Base-by-base conservation (phyloP, 2,329 filamentous ascomycete species). In the Alternaria sp. region DNA sequence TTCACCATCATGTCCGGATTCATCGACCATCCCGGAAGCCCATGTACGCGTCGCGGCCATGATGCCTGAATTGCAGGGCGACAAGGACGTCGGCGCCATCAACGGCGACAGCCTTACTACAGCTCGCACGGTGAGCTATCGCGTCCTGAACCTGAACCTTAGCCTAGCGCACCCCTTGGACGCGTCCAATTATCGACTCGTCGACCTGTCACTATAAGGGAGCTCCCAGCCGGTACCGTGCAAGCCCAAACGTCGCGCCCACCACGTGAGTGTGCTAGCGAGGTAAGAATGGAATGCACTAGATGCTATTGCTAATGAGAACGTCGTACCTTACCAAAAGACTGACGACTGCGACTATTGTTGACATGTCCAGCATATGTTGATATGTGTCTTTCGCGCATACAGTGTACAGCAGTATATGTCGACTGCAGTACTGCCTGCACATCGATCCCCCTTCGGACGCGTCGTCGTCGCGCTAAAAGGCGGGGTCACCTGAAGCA, bases 401-500 rank as follows among this genome's bases (percentile, higher is more conserved):
- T 32, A 32, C 30, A 32, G 30, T 32, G 30, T 32, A 32, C 30
- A 32, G 30, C 30, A 15, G 2, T 32, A 3, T n/a, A 15, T 5
- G 32, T 40, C 32, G 32, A 10, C 19, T 23, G 21, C 19, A 23
- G 28, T 30, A 51, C 47, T 15, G 26, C 47, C 36, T 40, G 49
- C 28, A 28, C 49, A 51, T 55, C 49, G 30, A 25, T 8, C 17
- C 40, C 50, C 36, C 8, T 21, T 59, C 17, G 54, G 61, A 60
- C 65, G 58, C 62, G 63, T 54, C 56, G n/a, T 32, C 19, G 45
- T 62, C 67, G 43, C 67, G 65, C 67, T 69, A 69, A 54, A 62
- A 54, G 54, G 65, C 65, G 65, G 65, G 67, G 65, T 69, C 63
- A 66, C 67, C 51, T 68, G 61, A 59, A 19, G 10, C 49, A 43